Base-by-base conservation (phyloP, 2,329 filamentous ascomycete genomes). In the Xylariomycetidae sp. region DNA sequence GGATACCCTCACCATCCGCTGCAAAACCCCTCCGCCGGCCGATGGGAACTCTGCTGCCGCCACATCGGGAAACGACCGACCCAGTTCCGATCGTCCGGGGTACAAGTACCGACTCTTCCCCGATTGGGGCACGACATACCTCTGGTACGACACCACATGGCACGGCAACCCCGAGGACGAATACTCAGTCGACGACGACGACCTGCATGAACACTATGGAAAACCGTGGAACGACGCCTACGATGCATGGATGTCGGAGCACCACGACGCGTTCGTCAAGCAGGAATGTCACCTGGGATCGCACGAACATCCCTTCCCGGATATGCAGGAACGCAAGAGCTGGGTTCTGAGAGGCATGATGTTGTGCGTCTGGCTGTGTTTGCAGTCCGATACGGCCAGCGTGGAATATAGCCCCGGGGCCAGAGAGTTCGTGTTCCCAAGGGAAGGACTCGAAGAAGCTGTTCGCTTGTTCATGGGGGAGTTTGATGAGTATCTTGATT, bases 331-430 rank as follows among this genome's bases (percentile, higher is more conserved):
- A 6, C 12, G 28, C 14, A 37, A 26, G 11, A 18, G 25, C 7
- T 37, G 35, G 35, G 31, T 34, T n/a, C 22, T 34, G 23, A 30
- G 34, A 17, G 35, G 35, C 6, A 5, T 37, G 30, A 11, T 37
- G 16, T 12, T 37, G 7, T 17, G 17, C 15, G 18, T n/a, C 13
- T 33, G 30, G 35, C 25, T 37, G 15, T 15, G 13, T 18, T 28
- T 33, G 6, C 35, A 37, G 17, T 15, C 26, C 10, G 30, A 26
- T 29, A 30, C 34, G 18, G 30, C 16, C 16, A 34, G 31, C 19
- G 31, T 37, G 5, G 31, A 34, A 23, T 37, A 37, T 23, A n/a
- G 8, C n/a, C 20, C 20, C n/a, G 20, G n/a, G 8, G 20, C 20
- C 20, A n/a, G n/a, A n/a, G n/a, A 23, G 20, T 8, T 23, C 8